These are phyloP conservation scores for Penicillium sp. DNA, from an alignment of 2,329 filamentous ascomycete genomes.

Conservation along the genomic window DNA sequence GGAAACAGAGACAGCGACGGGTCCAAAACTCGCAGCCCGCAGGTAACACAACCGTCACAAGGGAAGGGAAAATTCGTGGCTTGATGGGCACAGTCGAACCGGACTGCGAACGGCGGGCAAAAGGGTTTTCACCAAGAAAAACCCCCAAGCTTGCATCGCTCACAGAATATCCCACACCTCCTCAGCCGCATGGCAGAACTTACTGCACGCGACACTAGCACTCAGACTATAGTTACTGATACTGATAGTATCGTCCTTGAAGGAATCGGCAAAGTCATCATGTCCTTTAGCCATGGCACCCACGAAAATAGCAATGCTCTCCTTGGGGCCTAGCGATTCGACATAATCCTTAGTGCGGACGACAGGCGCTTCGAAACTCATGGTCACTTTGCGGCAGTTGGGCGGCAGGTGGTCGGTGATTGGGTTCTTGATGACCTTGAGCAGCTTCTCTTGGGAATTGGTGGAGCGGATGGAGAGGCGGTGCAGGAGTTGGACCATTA, in stretches of 20 bases:
- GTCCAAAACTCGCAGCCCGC: slow-evolving; percentile 5
- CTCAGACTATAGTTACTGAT: slow-evolving; percentile 98
- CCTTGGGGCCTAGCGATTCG: slow-evolving; percentile 73
- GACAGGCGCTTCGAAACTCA: slow-evolving; percentile 90
- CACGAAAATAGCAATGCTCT: slow-evolving; percentile 97
- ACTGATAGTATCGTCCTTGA: slow-evolving; percentile 95
- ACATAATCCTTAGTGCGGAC: slow-evolving; percentile 90
- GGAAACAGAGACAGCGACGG: not conserved
- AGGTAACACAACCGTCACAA: slow-evolving; percentile 9
- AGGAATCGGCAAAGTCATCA: slow-evolving; percentile 91
- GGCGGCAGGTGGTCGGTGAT: slow-evolving; percentile 96
- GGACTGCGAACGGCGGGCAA: slow-evolving; percentile 16
- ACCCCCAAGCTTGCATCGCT: slow-evolving; percentile 32
- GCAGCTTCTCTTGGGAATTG: slow-evolving; percentile 94
- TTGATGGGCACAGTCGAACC: slow-evolving; percentile 14
- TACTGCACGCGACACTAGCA: slow-evolving; percentile 98
- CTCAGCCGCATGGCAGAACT: slow-evolving; percentile 98
- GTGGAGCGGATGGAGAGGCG: slow-evolving; percentile 94
- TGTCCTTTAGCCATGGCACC: slow-evolving; percentile 98
- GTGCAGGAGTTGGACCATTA: slow-evolving; percentile 98
- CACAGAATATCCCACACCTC: slow-evolving; percentile 94
- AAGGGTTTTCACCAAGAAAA: no score
- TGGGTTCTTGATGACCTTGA: slow-evolving; percentile 97
- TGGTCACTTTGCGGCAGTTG: slow-evolving; percentile 95
- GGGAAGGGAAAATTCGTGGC: slow-evolving; percentile 26